Evolutionary conservation across 2,329 filamentous ascomycete species (phyloP).

Genomic region (Alternaria hordeiaustralica): DNA sequence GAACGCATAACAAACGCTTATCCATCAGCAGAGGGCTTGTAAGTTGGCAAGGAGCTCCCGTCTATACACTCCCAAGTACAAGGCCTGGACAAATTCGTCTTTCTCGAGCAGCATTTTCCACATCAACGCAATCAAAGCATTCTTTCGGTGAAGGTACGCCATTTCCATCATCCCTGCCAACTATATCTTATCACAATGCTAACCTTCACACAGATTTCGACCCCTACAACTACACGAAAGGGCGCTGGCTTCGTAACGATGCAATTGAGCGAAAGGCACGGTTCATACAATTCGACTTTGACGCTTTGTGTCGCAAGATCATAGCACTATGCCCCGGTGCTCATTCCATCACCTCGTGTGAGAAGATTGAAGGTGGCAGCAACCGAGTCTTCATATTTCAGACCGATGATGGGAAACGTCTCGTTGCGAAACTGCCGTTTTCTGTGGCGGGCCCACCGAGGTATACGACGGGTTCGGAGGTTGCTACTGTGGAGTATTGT

Average conservation of each 20-base stretch:
- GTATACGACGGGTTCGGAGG: constrained; percentile 52
- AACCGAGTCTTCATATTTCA: constrained; percentile 55
- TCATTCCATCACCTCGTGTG: constrained; percentile 39
- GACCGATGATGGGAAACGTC: constrained; percentile 44
- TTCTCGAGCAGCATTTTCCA: no score
- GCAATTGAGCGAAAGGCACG: constrained; percentile 43
- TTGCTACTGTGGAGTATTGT: constrained; percentile 55
- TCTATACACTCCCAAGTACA: no score
- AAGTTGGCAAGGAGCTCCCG: no score
- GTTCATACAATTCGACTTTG: constrained; percentile 51
- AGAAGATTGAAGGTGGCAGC: constrained; percentile 55
- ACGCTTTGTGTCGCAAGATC: constrained; percentile 46
- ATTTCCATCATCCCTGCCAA: no score
- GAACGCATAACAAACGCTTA: no score
- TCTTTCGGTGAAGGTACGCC: no score
- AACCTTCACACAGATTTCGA: no score
- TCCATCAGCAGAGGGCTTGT: no score
- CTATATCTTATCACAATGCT: no score
- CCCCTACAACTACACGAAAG: background rate
- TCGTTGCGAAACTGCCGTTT: constrained; percentile 54
- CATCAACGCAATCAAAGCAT: no score
- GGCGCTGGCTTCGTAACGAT: background rate
- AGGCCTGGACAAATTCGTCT: no score
- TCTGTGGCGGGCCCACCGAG: constrained; percentile 46
- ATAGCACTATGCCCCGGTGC: constrained; percentile 48